These are phyloP conservation scores for Hyphopichia wangnamkhiaoensis DNA, from an alignment of 1,139 yeast species.

Conservation along the genomic window DNA sequence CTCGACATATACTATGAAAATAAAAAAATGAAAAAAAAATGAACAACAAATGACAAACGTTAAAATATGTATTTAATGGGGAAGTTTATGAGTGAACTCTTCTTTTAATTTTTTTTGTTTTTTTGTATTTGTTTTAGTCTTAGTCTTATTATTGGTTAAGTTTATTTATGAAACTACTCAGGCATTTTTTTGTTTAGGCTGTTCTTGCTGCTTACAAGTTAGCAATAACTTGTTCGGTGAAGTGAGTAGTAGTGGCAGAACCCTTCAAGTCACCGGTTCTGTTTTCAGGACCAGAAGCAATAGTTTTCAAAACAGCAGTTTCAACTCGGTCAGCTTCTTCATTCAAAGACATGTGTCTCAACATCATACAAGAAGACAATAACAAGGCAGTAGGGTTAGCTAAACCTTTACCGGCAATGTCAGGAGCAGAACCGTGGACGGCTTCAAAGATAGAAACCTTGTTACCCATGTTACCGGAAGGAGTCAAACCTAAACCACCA, in stretches of 20 bases:
- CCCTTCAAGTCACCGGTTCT: slow-evolving; percentile 98
- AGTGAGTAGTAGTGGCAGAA: slow-evolving; percentile 81
- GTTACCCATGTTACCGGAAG: slow-evolving; percentile 99
- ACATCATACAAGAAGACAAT: slow-evolving; percentile 97
- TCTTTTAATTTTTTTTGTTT: too few species aligned
- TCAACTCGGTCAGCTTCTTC: slow-evolving; percentile 81
- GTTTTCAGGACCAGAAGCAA: slow-evolving; percentile 89
- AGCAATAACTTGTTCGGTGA: slow-evolving; percentile 68
- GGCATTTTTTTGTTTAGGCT: too few species aligned
- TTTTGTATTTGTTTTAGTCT: too few species aligned
- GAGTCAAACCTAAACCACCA: slow-evolving; percentile 98
- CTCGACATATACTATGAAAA: too few species aligned
- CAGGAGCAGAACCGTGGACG: slow-evolving; percentile 99
- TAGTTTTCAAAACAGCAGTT: slow-evolving; percentile 84
- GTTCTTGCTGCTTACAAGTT: slow-evolving; percentile 33
- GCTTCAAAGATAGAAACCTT: slow-evolving; percentile 97
- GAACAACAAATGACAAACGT: not conserved
- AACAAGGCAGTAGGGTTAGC: slow-evolving; percentile 97
- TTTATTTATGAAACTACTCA: too few species aligned
- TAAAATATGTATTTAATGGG: too few species aligned
- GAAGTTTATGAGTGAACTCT: too few species aligned
- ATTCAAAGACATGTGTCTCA: slow-evolving; percentile 93
- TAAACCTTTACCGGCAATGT: slow-evolving; percentile 95
- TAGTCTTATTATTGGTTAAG: not conserved
- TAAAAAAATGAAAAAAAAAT: not conserved